phyloP scores from a whole-genome alignment of 768 basidiomycete genomes.

The Symmetrospora coprosmae region DNA sequence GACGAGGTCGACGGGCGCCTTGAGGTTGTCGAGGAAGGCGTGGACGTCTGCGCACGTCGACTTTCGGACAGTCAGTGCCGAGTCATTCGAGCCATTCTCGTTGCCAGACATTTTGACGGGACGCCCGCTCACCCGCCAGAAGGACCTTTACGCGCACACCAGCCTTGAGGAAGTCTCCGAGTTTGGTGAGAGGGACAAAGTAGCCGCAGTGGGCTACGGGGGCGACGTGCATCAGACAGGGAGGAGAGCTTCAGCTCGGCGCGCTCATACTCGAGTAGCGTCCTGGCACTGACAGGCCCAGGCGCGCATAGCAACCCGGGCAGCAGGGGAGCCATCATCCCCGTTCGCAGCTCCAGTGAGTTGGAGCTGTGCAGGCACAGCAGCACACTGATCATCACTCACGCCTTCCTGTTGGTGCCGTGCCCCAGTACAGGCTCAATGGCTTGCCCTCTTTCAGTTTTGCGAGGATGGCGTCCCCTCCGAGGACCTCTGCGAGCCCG shows the following conservation, averaged over 20 bases:
- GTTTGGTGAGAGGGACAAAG: constrained; percentile 85
- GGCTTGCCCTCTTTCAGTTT: constrained; percentile 62
- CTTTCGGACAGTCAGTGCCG: neutral
- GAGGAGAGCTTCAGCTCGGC: too few relatives aligned
- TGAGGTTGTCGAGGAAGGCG: constrained; percentile 92
- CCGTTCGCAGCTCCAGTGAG: neutral
- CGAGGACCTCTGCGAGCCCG: constrained; percentile 71
- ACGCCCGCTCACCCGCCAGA: constrained; percentile 50
- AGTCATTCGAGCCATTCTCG: neutral
- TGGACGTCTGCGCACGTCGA: constrained; percentile 54
- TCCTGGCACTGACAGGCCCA: too few relatives aligned
- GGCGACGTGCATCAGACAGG: too few relatives aligned
- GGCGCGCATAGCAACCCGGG: too few relatives aligned
- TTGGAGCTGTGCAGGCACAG: neutral
- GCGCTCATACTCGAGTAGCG: too few relatives aligned
- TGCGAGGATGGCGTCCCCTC: constrained; percentile 65
- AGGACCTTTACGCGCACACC: constrained; percentile 78
- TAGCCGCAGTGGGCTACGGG: constrained; percentile 89
- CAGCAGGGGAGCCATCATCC: too few relatives aligned
- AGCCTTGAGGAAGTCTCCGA: constrained; percentile 85
- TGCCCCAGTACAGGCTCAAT: constrained; percentile 86
- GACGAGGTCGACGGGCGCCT: constrained; percentile 86
- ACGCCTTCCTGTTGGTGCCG: constrained; percentile 90
- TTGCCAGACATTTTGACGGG: neutral
- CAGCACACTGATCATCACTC: constrained; percentile 41